Evolutionary conservation across 345 rosid genomes (phyloP).

Genomic region (Erysimum cheiranthoides): DNA sequence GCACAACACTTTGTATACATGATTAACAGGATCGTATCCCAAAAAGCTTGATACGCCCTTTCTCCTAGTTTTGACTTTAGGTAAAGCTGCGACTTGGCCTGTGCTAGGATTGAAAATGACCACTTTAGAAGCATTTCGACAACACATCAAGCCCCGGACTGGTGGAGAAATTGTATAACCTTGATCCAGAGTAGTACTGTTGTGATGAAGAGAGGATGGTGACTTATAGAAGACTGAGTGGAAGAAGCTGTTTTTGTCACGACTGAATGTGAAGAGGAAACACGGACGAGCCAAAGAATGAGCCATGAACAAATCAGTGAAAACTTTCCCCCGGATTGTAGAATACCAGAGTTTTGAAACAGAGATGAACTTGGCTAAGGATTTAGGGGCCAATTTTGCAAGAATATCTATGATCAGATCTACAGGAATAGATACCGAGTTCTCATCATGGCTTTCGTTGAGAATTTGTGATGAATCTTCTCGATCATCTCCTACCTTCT

Average conservation of each 20-base stretch:
- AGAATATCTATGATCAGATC: conserved; percentile 2
- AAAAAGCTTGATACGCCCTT: background rate
- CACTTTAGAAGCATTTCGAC: background rate
- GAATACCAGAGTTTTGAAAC: background rate
- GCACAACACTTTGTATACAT: background rate
- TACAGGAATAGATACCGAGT: background rate
- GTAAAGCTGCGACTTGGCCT: no score
- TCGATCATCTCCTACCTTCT: no score
- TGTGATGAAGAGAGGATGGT: background rate
- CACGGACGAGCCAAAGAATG: background rate
- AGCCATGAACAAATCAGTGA: background rate
- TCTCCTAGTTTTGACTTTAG: no score
- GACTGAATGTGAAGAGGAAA: background rate
- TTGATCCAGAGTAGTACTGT: background rate
- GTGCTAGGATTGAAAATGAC: background rate
- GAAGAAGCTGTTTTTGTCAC: background rate
- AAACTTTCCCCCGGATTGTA: background rate
- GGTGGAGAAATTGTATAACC: background rate
- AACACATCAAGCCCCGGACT: background rate
- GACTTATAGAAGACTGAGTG: background rate
- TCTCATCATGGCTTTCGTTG: no score
- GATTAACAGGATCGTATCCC: background rate
- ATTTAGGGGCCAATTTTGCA: background rate
- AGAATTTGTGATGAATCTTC: no score
- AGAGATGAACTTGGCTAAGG: background rate